Evolutionary conservation across 331 rosid species (phyloP), one percentile per base, ranked within the genome.

Genomic region (Malus hybrid): DNA sequence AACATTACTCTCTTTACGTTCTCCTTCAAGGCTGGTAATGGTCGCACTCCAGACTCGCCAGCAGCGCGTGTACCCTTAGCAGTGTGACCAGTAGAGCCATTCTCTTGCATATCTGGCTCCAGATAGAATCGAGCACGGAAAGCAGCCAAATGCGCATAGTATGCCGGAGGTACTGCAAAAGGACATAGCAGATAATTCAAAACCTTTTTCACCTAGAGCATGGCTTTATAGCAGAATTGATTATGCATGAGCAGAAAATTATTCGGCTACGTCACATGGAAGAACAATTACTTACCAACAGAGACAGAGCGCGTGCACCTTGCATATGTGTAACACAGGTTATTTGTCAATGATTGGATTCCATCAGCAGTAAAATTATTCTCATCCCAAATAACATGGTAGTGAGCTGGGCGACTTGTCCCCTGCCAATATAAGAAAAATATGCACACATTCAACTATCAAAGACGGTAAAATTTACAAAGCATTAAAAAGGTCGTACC

Each of bases 1-100:
- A 95, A 95, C 99, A 95, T 95, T 20, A 95, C 99, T 84, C 97
- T 90, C 88, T 95, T 92, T 71, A 95, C 99, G 76, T 95, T 95
- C 78, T 95, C 99, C 85, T 95, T 95, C 73, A 95, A 77, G 55
- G 95, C 99, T 54, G 97, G 99, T 88, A 95, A 87, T 28, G 97
- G 99, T 70, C 96, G 88, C 71, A 95, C 93, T 55, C 92, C 93
- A 50, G 85, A 66, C 63, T 95, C 97, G 74, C 97, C 97, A 0
- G 81, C 78, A n/a, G 75, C 50, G 54, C 93, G 81, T 19, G 87
- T 86, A 55, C 81, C 85, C 82, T 90, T 90, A 32, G 82, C 69
- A 52, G 83, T 70, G 52, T 88, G 96, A 73, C 86, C 81, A 1
- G 79, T 44, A 9, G 96, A 86, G 50, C 89, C 87, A 77, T 82